Percentiles rank a stretch among this genome's conserved stretches.
These are phyloP conservation scores for Podila clonocystis DNA, from an alignment of 192 early-diverging fungal genomes.

Conservation along the genomic window DNA sequence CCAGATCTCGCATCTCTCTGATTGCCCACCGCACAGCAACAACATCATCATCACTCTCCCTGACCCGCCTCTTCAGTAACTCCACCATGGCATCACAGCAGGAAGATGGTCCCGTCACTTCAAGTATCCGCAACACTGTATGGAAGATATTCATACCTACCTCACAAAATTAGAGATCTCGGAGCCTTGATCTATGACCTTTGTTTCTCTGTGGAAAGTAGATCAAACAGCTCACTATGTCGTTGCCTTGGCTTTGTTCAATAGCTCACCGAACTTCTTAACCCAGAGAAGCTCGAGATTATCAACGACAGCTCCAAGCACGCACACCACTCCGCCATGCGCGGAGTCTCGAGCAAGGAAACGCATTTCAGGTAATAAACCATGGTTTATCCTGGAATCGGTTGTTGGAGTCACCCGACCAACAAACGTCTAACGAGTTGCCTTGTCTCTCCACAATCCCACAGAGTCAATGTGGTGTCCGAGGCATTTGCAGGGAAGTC, in stretches of 20 bases:
- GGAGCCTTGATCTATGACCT: background rate
- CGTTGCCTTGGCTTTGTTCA: background rate
- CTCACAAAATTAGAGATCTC: background rate
- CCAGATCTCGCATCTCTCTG: background rate
- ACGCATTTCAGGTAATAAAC: conserved; percentile 81
- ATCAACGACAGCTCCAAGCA: conserved; percentile 85
- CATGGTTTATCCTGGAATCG: background rate
- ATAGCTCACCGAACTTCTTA: conserved; percentile 55
- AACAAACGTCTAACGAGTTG: background rate
- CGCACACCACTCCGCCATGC: conserved; percentile 87
- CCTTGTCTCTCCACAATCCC: background rate
- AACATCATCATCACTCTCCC: background rate
- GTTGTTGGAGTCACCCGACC: background rate
- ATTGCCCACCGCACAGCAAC: background rate
- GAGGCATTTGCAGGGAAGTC: conserved; percentile 72
- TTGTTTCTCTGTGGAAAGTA: background rate
- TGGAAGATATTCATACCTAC: background rate
- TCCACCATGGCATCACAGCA: conserved; percentile 41
- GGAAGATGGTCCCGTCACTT: conserved; percentile 40
- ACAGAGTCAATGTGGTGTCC: conserved; percentile 75
- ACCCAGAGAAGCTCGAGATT: conserved; percentile 72
- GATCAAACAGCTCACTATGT: background rate
- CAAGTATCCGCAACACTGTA: conserved; percentile 48
- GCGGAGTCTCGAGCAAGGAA: conserved; percentile 77
- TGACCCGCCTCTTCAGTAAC: conserved; percentile 6